Base-by-base conservation (phyloP, 192 early-diverging fungal species). In the Diversispora epigaea region DNA sequence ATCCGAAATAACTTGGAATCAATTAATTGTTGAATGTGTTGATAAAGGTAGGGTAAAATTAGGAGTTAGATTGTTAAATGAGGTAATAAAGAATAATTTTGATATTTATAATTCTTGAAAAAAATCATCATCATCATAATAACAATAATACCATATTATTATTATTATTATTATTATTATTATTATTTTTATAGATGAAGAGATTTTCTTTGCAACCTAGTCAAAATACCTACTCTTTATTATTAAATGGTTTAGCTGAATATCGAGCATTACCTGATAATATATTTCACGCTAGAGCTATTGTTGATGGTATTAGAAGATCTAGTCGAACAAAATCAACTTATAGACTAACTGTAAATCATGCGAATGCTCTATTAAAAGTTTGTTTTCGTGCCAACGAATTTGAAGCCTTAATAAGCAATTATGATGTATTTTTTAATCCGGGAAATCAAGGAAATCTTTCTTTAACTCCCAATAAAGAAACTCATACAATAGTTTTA, bases 311-410 rank as follows among this genome's bases (percentile, higher is more conserved):
- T 6, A 78, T 82, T 47, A 9, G 78, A 19, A 68, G 66, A 0
- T 46, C 43, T 45, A 65, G 77, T 44, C 75, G 77, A 12, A 43
- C 46, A n/a, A 12, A 47, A 32, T 69, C 78, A 0, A 73, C 71
- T 4, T 8, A 72, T 3, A 8, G 19, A n/a, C 65, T 43, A 12
- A 47, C 44, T 4, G 25, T 55, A 21, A 32, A 49, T 17, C 81
- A 82, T n/a, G 78, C 69, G 3, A 82, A 82, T 12, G 76, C 81
- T 1, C 62, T 82, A 2, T 75, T 82, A n/a, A 82, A 82, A 75
- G 78, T 82, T 14, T 82, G 81, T 50, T 65, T 67, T 43, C 73
- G 77, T 22, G 62, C 71, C 19, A 50, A 45, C 3, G 77, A 82
- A 19, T 73, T 78, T 46, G 49, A 57, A 41, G 40, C 74, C 3